These are phyloP conservation scores for Neurospora sp. DNA, from an alignment of 495 filamentous ascomycete species.

Conservation along the genomic window DNA sequence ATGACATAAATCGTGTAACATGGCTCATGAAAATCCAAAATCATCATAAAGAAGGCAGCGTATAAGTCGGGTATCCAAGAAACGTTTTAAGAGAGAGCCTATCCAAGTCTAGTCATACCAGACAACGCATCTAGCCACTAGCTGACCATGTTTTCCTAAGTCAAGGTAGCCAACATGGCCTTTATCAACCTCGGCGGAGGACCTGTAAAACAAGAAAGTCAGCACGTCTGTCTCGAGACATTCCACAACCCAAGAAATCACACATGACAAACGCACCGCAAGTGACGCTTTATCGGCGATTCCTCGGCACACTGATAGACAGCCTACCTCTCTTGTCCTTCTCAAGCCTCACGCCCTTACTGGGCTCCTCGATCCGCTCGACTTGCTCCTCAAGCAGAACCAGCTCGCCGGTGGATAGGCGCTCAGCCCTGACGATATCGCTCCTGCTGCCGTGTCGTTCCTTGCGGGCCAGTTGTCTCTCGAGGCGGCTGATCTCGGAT, in stretches of 20 bases:
- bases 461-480: conserved; percentile 15
- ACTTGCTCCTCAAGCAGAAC: conserved; percentile 44
- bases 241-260: background rate
- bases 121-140: background rate
- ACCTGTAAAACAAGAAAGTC: conserved; percentile 18
- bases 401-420: conserved; percentile 40
- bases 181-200: conserved; percentile 55
- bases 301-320: conserved; percentile 52
- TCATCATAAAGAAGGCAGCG: background rate
- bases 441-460: conserved; percentile 18
- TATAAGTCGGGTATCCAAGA: background rate
- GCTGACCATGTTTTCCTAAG: conserved; percentile 26
- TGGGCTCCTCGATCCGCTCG: conserved; percentile 41
- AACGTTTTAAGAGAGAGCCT: background rate
- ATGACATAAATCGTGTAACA: background rate
- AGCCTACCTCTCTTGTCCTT: conserved; percentile 84
- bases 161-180: conserved; percentile 70
- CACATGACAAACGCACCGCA: conserved; percentile 13
- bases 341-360: conserved; percentile 55
- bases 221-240: conserved; percentile 5
- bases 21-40: background rate
- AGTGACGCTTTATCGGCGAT: conserved; percentile 34
- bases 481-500: conserved; percentile 34
- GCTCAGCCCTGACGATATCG: conserved; percentile 37
- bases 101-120: background rate